Conservation (phyloP, 257 asterid species). For the Verbascum thapsus region DNA sequence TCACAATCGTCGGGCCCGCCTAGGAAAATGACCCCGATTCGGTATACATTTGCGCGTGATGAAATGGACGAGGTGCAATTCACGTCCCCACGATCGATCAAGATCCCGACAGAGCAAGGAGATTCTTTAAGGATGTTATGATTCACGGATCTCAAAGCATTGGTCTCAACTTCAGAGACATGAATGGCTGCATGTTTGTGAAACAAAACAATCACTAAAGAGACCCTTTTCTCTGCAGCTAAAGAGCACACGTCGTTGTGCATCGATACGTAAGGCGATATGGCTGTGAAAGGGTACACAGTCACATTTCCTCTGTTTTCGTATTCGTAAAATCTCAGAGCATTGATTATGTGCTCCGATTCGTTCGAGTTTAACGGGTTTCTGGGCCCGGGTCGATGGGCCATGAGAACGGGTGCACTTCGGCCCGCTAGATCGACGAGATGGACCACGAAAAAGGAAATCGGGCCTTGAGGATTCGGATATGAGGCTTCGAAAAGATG, state of each 20-base stretch:
- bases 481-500: constrained; percentile 38
- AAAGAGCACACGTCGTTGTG: constrained; percentile 48
- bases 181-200: constrained; percentile 28
- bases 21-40: constrained; percentile 37
- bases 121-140: constrained; percentile 33
- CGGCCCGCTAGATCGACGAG: constrained; percentile 42
- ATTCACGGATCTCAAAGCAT: constrained; percentile 31
- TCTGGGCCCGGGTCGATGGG: constrained; percentile 35
- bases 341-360: constrained; percentile 42
- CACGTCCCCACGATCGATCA: constrained; percentile 34
- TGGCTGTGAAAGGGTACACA: constrained; percentile 37
- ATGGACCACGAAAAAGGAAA: constrained; percentile 39
- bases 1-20: constrained; percentile 57
- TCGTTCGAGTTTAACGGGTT: constrained; percentile 7
- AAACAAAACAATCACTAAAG: constrained; percentile 41
- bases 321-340: constrained; percentile 34
- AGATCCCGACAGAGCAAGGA: constrained; percentile 49
- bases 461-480: constrained; percentile 32
- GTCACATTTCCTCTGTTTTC: constrained; percentile 30
- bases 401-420: constrained; percentile 35
- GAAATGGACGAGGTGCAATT: not conserved
- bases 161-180: constrained; percentile 6
- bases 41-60: not conserved
- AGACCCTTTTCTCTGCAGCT: constrained; percentile 41
- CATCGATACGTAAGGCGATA: constrained; percentile 46